Evolutionary conservation across 805 yeast genomes (phyloP).

Genomic region (Starmerella riodocensis): DNA sequence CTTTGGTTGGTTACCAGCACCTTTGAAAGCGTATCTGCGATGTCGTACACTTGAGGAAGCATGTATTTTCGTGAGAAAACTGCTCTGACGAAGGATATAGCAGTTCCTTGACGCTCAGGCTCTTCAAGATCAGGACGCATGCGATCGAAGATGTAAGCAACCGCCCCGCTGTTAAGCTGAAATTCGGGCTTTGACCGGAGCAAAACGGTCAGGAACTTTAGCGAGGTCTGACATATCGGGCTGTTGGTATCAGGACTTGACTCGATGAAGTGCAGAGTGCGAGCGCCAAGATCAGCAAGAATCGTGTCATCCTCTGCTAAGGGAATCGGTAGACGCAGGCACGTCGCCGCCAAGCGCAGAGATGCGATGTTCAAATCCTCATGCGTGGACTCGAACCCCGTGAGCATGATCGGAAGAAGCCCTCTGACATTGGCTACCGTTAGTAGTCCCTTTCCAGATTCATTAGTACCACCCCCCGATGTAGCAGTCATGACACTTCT

Average conservation of each 20-base stretch:
- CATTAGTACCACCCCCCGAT: conserved; percentile 32
- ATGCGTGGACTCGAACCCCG: conserved; percentile 47
- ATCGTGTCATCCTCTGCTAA: conserved; percentile 30
- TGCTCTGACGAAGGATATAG: conserved; percentile 71
- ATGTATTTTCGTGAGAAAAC: conserved; percentile 58
- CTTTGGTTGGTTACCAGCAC: conserved; percentile 86
- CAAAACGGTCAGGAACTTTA: conserved; percentile 46
- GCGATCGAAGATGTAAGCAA: conserved; percentile 58
- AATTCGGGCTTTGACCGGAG: conserved; percentile 57
- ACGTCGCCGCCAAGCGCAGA: conserved; percentile 45
- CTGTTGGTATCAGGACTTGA: conserved; percentile 66
- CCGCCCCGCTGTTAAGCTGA: conserved; percentile 52
- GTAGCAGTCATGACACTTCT: conserved; percentile 51
- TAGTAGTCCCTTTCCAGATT: conserved; percentile 30
- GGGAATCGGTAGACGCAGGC: conserved; percentile 51
- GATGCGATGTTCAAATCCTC: conserved; percentile 67
- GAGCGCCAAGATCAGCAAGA: conserved; percentile 21
- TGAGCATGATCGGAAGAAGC: conserved; percentile 60
- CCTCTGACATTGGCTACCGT: conserved; percentile 51
- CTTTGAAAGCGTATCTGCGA: conserved; percentile 64
- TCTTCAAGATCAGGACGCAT: conserved; percentile 81
- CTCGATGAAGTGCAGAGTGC: conserved; percentile 41
- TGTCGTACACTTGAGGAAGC: conserved; percentile 81
- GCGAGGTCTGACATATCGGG: conserved; percentile 66
- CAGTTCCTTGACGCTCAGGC: conserved; percentile 76